phyloP scores from a whole-genome alignment of 768 basidiomycete species.

The Hemileccinum rubropunctum region DNA sequence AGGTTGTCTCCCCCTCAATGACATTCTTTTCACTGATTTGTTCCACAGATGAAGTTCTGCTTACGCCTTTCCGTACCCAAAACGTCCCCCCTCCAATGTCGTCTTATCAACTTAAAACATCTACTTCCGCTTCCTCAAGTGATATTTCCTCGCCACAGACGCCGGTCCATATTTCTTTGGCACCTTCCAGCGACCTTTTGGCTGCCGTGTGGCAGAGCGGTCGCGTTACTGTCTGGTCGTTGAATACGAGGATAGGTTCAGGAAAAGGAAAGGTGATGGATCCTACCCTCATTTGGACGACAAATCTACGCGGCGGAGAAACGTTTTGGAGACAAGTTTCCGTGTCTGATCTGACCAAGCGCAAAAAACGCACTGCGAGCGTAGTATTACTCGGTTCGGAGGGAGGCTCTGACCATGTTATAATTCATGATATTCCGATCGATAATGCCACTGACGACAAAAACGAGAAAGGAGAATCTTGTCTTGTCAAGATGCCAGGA shows the following conservation, averaged over 20 bases:
- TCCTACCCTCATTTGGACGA: constrained; percentile 42
- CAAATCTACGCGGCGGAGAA: constrained; percentile 11
- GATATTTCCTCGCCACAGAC: constrained; percentile 13
- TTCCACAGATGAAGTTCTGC: constrained; percentile 59
- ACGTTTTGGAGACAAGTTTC: constrained; percentile 31
- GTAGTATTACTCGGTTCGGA: constrained; percentile 43
- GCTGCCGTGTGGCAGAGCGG: constrained; percentile 74
- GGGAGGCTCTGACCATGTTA: constrained; percentile 33
- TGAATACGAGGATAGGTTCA: constrained; percentile 59
- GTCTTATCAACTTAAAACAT: constrained; percentile 46
- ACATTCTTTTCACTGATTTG: neutral
- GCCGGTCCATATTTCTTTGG: constrained; percentile 70
- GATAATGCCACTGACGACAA: neutral
- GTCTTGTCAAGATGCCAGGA: constrained; percentile 28
- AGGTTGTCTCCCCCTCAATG: constrained; percentile 44
- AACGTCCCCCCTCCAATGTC: constrained; percentile 99
- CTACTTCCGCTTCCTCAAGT: constrained; percentile 3
- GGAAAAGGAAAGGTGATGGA: constrained; percentile 59
- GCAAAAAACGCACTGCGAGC: constrained; percentile 5
- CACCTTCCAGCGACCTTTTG: constrained; percentile 52
- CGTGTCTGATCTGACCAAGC: constrained; percentile 10
- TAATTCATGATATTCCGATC: constrained; percentile 21
- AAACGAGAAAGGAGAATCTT: constrained; percentile 5
- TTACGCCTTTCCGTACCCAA: constrained; percentile 92
- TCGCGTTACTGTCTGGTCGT: constrained; percentile 62